Percentiles rank a stretch among this genome's conserved stretches.
Conservation (phyloP, 2,329 filamentous ascomycete genomes). For the Pseudogymnoascus destructans region DNA sequence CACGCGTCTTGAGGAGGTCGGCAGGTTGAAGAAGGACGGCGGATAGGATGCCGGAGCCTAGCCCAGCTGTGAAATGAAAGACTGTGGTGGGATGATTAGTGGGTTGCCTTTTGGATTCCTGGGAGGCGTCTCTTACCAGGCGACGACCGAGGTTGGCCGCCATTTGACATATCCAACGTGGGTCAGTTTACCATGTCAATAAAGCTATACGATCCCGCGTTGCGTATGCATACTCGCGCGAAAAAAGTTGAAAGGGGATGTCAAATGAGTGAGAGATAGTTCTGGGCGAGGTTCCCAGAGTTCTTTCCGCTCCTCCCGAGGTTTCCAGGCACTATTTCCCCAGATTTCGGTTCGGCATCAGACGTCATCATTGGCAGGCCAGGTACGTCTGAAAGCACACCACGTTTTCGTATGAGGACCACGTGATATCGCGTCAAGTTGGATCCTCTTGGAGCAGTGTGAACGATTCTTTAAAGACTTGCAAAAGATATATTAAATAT, state of each 20-base stretch:
- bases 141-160: conserved; percentile 34
- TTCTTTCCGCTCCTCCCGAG: conserved; percentile 1
- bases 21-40: conserved; percentile 87
- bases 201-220: not conserved
- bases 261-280: not conserved
- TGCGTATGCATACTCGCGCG: conserved; percentile 2
- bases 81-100: conserved; percentile 31
- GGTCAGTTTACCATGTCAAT: conserved; percentile 6
- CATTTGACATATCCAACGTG: conserved; percentile 35
- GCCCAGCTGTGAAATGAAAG: conserved; percentile 80
- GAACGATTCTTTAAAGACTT: no score
- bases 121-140: conserved; percentile 29
- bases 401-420: not conserved
- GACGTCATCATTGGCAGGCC: conserved; percentile 1
- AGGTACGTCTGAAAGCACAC: not conserved
- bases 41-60: conserved; percentile 75
- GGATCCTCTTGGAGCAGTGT: not conserved
- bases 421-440: not conserved
- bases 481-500: not conserved
- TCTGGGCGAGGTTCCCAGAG: not conserved
- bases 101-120: not conserved
- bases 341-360: not conserved
- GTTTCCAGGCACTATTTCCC: conserved; percentile 7
- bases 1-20: conserved; percentile 89
- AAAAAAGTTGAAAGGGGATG: not conserved